Base-by-base conservation (phyloP, 768 basidiomycete genomes). In the Pleurotus giganteus region DNA sequence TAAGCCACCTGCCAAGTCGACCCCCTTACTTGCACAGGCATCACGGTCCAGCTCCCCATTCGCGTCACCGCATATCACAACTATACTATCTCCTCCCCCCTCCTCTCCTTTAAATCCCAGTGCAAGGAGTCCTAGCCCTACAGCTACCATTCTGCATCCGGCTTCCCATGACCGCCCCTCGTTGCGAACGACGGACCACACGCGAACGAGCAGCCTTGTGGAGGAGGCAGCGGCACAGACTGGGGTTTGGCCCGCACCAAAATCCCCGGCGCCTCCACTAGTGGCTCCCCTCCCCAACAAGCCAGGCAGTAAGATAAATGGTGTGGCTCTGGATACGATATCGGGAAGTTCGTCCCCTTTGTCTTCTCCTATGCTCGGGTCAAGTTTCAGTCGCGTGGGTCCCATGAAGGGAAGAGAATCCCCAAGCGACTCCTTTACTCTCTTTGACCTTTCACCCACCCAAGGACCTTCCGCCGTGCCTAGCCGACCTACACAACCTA, bases 121-220 rank as follows among this genome's bases (percentile, higher is more conserved):
- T 41, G 39, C 31, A 6, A 32, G 6, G 28, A 27, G 24, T n/a
- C 59, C 62, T 28, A 54, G 51, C 29, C 42, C 60, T 29, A 36
- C 43, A 39, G 34, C 36, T 36, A 49, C 29, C 56, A 50, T n/a
- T 52, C 49, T 42, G 47, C 61, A 50, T 28, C 31, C 55, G 53
- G 19, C 37, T 53, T 50, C 49, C 65, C 53, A 24, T 54, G 57
- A 36, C 50, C 19, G 57, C 62, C 43, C 54, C 57, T 31, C 68
- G 63, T 43, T 68, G 67, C 66, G 73, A 43, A 65, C 72, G 29
- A 72, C 74, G 11, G 77, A 79, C 53, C 84, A 84, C 58, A 73
- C 76, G 54, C 80, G 85, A 34, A 83, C 85, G 1, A 66, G 79
- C 57, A 83, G 74, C 57, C 71, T 89, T 23, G 65, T 89, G 60